Conservation (phyloP, 2,329 filamentous ascomycete species). For the Xylaria sp. region DNA sequence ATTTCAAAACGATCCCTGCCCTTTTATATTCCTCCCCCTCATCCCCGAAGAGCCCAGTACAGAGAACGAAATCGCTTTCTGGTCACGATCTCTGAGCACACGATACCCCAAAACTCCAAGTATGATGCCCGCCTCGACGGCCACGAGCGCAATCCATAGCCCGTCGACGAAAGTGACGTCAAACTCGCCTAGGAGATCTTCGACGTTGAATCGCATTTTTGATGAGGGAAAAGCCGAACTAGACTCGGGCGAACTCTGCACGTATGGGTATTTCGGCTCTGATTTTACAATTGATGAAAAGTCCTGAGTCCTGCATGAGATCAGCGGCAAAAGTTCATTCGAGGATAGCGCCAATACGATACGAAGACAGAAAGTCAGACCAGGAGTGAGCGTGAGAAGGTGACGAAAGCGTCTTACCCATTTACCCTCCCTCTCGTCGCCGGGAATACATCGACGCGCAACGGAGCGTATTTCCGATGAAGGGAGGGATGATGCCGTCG, state of each 20-base stretch:
- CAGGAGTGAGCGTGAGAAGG: neutral
- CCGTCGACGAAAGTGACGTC: slow-evolving; percentile 58
- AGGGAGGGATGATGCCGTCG: neutral
- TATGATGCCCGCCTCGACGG: slow-evolving; percentile 59
- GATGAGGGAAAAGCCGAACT: neutral
- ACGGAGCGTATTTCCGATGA: neutral
- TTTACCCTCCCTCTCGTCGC: slow-evolving; percentile 13
- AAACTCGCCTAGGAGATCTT: slow-evolving; percentile 46
- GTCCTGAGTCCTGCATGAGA: neutral
- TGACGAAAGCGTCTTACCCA: slow-evolving; percentile 3
- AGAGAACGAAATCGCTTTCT: slow-evolving; percentile 2
- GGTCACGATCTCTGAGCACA: slow-evolving; percentile 10
- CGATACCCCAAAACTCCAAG: slow-evolving; percentile 50
- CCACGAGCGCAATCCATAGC: slow-evolving; percentile 60
- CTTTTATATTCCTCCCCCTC: neutral
- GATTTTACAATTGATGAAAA: neutral
- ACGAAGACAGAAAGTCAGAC: neutral
- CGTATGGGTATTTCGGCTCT: neutral
- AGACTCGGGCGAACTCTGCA: neutral
- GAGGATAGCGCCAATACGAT: too few relatives aligned
- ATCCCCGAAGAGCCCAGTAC: neutral
- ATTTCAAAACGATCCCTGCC: neutral
- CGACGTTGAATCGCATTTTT: slow-evolving; percentile 35
- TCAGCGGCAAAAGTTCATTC: neutral
- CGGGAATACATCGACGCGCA: slow-evolving; percentile 10